Base-by-base conservation (phyloP, 2,329 filamentous ascomycete genomes). In the Hortaea werneckii region DNA sequence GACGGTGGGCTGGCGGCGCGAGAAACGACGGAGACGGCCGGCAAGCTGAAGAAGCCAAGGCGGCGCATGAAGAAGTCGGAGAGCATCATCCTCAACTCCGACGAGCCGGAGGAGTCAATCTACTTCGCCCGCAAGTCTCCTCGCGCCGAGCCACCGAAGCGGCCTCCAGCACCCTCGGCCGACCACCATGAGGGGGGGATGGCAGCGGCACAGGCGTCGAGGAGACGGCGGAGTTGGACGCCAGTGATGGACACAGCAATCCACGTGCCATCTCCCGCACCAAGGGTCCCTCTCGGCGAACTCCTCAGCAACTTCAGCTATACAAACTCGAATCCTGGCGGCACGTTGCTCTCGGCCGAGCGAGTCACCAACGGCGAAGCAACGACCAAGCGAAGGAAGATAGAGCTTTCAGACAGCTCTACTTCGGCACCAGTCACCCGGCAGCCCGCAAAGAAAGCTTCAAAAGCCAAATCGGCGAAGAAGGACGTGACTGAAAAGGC, bases 51-150 rank as follows among this genome's bases (percentile, higher is more conserved):
- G 27, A 8, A 10, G 27, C 26, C 55, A 6, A 45, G 49, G 29
- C 57, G 55, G 50, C 42, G 45, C 13, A 30, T 52, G 6, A 43
- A 48, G 8, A 60, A 59, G 43, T 60, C 58, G 3, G 57, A 50
- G 29, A 54, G 53, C 5, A 54, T 58, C 37, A 54, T 60, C 6
- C 39, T 60, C 27, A 56, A 60, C 38, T 59, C 58, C 3, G 58
- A 60, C 37, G 58, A 60, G 37, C 43, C 50, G 26, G 43, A 49
- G 42, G 20, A 29, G 20, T 51, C 49, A 13, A 42, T 35, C 12
- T 49, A 51, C 39, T 51, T 51, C 35, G 43, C 28, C 2, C 39
- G 39, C n/a, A 13, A 9, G 11, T 12, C 26, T 7, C 11, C 30
- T 27, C 29, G 37, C 40, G 29, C 29, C 5, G 8, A 29, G 3